phyloP scores from a whole-genome alignment of 768 basidiomycete species.

The Leccinum imitatum region DNA sequence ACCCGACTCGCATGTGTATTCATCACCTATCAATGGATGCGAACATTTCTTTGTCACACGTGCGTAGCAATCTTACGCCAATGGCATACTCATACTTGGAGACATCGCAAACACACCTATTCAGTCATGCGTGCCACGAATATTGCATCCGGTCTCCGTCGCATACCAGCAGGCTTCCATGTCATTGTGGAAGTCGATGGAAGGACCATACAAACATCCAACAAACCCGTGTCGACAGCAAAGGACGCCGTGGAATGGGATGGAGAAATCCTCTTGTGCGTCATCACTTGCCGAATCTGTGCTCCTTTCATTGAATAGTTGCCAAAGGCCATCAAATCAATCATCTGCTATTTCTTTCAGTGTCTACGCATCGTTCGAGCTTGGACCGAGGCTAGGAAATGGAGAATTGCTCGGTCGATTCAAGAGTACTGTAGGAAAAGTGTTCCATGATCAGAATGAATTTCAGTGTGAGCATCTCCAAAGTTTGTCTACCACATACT shows the following conservation, averaged over 20 bases:
- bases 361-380: neutral
- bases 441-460: too few species aligned
- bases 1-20: too few species aligned
- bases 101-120: neutral
- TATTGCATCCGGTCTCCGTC: neutral
- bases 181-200: neutral
- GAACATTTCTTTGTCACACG: neutral
- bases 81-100: neutral
- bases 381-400: too few species aligned
- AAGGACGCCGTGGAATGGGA: neutral
- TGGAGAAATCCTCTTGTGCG: neutral
- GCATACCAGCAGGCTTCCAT: too few species aligned
- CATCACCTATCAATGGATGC: neutral
- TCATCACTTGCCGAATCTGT: neutral
- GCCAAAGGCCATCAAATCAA: neutral
- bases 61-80: neutral
- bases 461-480: too few species aligned
- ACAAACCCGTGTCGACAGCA: neutral
- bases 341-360: neutral
- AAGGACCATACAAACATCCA: neutral
- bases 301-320: neutral
- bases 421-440: too few species aligned
- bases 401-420: too few species aligned
- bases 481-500: too few species aligned
- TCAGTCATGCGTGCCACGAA: conserved; percentile 2